These are phyloP conservation scores for Durio zibethinus DNA, from an alignment of 345 rosid genomes.

Conservation along the genomic window DNA sequence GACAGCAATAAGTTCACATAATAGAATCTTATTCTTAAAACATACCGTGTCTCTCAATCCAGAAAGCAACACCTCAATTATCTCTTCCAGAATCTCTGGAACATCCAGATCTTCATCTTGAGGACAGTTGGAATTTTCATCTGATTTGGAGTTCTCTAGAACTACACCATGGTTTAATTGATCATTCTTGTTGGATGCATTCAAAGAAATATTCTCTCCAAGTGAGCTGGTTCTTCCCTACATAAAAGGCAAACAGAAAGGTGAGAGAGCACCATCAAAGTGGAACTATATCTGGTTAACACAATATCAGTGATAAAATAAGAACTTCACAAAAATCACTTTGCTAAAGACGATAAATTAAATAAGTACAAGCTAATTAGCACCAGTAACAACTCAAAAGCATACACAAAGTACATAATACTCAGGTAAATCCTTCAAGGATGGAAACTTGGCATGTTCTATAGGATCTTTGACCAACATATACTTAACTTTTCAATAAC, in stretches of 20 bases:
- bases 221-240: constrained; percentile 66
- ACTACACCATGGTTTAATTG: constrained; percentile 25
- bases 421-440: not conserved
- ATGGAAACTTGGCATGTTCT: not conserved
- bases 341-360: not conserved
- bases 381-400: not conserved
- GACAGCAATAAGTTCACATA: constrained; percentile 14
- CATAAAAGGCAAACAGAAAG: constrained; percentile 24
- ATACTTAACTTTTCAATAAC: not conserved
- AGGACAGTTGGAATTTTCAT: constrained; percentile 30
- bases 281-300: not conserved
- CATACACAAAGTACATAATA: not conserved
- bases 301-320: constrained; percentile 15
- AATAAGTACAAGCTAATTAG: constrained; percentile 2
- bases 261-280: constrained; percentile 19
- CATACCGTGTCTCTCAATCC: constrained; percentile 90
- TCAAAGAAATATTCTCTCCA: constrained; percentile 50
- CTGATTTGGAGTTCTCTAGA: constrained; percentile 27
- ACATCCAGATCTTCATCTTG: constrained; percentile 80
- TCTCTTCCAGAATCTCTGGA: constrained; percentile 86
- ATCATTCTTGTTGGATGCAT: constrained; percentile 38
- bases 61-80: constrained; percentile 79
- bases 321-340: not conserved
- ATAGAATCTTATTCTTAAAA: constrained; percentile 30
- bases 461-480: not conserved